Base-by-base conservation (phyloP, 2,329 filamentous ascomycete genomes). In the Lecanoromycetidae sp. region DNA sequence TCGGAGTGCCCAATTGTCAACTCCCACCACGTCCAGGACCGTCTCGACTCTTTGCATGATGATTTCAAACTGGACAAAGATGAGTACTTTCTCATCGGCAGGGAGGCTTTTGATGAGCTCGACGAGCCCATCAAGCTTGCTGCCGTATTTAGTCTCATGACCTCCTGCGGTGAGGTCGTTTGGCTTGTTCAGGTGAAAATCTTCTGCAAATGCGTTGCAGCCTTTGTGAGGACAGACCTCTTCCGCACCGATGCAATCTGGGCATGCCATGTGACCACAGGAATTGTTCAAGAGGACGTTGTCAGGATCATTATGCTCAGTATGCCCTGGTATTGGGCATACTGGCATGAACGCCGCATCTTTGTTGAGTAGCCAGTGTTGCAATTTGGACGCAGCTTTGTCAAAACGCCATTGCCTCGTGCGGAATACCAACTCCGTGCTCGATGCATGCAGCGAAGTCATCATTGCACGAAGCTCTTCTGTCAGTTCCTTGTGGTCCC, bases 51-150 rank as follows among this genome's bases (percentile, higher is more conserved):
- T 60, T 2, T 62, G 49, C 42, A 73, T 63, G 26, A 76, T 59
- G 10, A 70, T 63, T 0, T 59, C 55, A 36, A 67, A 74, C 48
- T 79, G 76, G 1, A 76, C 66, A 56, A 80, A 79, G 1, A 80
- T 52, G 6, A 80, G 60, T 0, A 71, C 69, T 50, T 72, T 68
- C n/a, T 80, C 74, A 1, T 63, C 56, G 0, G 57, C 32, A 0
- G 60, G 61, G 26, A 73, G 61, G 9, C 42, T 42, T 6, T 62
- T 50, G 20, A 79, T 61, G 3, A 77, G 57, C 0, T 63, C 50
- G 4, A 75, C 56, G 25, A 75, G 59, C 5, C 62, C 60, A 25
- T 68, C 62, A 1, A 76, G 50, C 54, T 77, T 79, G 29, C 63
- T 65, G 13, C 73, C 72, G 19, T 27, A 7, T n/a, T 2, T 8